Evolutionary conservation across 352 stramenopile species (phyloP), one percentile per base, ranked within the genome.

Genomic region (Globisporangium paroecandrum): DNA sequence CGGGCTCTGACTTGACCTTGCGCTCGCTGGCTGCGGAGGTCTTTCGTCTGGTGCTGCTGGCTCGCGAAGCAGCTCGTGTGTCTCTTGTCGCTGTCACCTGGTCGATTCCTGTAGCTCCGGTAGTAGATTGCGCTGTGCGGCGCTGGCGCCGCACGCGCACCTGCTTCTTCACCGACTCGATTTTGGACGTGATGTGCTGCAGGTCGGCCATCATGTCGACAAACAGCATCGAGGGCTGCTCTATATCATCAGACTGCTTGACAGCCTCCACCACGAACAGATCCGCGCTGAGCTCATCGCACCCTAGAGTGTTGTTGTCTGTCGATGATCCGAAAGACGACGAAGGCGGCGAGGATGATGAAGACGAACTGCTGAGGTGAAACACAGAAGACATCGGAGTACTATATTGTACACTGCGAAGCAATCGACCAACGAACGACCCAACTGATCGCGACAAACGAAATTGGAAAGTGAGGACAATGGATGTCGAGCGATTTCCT

Each of bases 81-180:
- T 41, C 20, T 47, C 29, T 9, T 32, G 24, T 32, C 18, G n/a
- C n/a, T 63, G n/a, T 54, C 24, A 4, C 12, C 58, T 22, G 36
- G 10, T 5, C 20, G 34, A 51, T 43, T 13, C 36, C 36, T 43
- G 10, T 27, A 3, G 34, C 36, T 18, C n/a, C 36, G 12, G n/a
- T 47, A 34, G 27, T n/a, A 4, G 60, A 18, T 25, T 20, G 43
- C 18, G 49, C 47, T 0, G 43, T 34, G 25, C 60, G 60, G 0
- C 60, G 60, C 29, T 58, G 60, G 12, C 47, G 59, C 1, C 59
- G 59, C 59, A 27, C 41, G 24, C 43, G 60, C 6, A 65, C 60
- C 32, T 65, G 27, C 27, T 56, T 34, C 49, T 65, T 47, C 36
- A 65, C 60, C 13, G 25, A 57, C 43, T 65, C 60, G 60, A 65